These are phyloP conservation scores for Dimargaris cristalligena DNA, from an alignment of 192 early-diverging fungal genomes.

Conservation along the genomic window DNA sequence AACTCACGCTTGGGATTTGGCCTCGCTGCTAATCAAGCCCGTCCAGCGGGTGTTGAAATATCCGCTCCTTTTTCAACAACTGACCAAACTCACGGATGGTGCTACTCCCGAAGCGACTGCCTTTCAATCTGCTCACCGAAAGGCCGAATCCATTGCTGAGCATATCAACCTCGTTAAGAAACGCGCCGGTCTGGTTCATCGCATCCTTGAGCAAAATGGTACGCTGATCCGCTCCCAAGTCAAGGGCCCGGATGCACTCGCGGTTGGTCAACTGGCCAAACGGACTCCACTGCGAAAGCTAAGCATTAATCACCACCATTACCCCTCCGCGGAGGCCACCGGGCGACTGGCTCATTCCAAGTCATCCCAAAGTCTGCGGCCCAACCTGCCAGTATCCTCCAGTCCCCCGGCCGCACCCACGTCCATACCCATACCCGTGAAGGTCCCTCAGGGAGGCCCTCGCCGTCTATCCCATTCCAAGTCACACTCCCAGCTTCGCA, in stretches of 20 bases:
- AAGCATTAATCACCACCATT: too few species aligned
- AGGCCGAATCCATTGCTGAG: conserved; percentile 48
- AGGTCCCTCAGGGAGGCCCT: too few species aligned
- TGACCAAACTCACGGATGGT: conserved; percentile 21
- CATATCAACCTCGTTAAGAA: conserved; percentile 74
- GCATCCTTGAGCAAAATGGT: conserved; percentile 51
- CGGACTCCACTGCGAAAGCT: neutral
- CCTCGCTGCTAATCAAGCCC: conserved; percentile 83
- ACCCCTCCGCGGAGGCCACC: too few species aligned
- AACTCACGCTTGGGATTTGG: conserved; percentile 84
- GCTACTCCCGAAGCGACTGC: conserved; percentile 33
- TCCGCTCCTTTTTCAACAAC: conserved; percentile 58
- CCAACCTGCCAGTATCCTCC: too few species aligned
- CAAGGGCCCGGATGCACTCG: neutral
- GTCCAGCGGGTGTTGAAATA: conserved; percentile 97
- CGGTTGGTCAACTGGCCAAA: neutral
- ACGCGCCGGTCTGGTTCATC: conserved; percentile 73
- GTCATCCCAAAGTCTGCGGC: too few species aligned
- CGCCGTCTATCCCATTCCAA: conserved; percentile 1
- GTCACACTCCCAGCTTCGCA: neutral
- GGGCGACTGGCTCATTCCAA: too few species aligned
- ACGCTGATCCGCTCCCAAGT: neutral
- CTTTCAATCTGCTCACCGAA: conserved; percentile 29
- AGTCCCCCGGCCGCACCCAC: too few species aligned
- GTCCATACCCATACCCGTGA: too few species aligned